Base-by-base conservation (phyloP, 768 basidiomycete genomes). In the Kwoniella bestiolae region DNA sequence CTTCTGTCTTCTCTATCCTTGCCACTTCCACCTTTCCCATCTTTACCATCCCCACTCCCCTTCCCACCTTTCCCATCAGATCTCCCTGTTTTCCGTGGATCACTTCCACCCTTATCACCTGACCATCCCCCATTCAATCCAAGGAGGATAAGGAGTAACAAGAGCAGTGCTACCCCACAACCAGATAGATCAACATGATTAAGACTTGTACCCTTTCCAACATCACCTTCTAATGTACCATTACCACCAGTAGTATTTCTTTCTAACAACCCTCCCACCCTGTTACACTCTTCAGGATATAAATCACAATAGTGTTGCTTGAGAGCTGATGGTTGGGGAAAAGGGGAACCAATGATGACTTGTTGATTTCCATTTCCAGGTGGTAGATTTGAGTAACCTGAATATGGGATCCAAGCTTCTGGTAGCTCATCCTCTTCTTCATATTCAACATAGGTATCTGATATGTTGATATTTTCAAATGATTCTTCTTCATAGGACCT, bases 361-460 rank as follows among this genome's bases (percentile, higher is more conserved):
- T 67, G 66, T 34, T 71, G 69, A 29, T 64, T 67, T 0, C 35
- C 53, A 57, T 29, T 62, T 23, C 38, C 38, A 25, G 49, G 32
- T 1, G 25, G 53, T n/a, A 26, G 65, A 12, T 35, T 41, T 56
- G 45, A 18, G n/a, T 14, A 18, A 14, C 21, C 45, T 9, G 56
- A 55, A 28, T 71, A 71, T 16, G 69, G 66, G 5, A 71, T 65
- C 69, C 69, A 71, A 21, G 35, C 56, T 41, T 67, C 69, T 14
- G 56, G 11, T 32, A 38, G 35, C 0, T 57, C 63, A 50, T 57
- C 56, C 35, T 58, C 47, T 32, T 47, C 56, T 56, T 52, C 31
- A 44, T 58, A 55, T 46, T 64, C 63, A 34, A 38, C 31, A 44
- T 58, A 55, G 28, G 32, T 18, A 16, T 65, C 63, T 38, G 38